A percentile compares a stretch with the other conserved stretches of the same genome.
Evolutionary conservation across 108 stramenopile genomes (phyloP).

Genomic region (Ochromonas danica): DNA sequence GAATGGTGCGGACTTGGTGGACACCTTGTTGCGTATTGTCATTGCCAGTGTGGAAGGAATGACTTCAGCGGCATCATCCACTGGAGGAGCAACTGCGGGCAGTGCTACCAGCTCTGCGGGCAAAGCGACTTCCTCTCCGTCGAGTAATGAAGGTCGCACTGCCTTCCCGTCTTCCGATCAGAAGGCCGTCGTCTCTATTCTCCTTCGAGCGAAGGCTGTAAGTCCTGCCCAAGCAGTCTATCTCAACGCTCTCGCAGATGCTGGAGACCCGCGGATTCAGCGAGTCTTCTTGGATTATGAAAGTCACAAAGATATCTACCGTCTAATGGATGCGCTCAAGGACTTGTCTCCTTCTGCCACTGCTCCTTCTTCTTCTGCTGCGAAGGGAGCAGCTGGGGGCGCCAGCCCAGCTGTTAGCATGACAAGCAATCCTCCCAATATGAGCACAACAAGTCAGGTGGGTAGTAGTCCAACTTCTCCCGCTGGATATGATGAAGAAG

Average conservation of each 20-base stretch:
- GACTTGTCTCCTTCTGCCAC: not conserved
- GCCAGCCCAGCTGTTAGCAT: too few species aligned
- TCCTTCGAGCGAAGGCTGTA: not conserved
- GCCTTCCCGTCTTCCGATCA: too few species aligned
- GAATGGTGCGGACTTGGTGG: constrained; percentile 6
- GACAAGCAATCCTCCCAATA: too few species aligned
- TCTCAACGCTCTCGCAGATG: not conserved
- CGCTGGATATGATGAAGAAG: not conserved
- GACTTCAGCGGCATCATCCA: not conserved
- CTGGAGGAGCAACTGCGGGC: not conserved
- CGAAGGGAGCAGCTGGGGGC: not conserved
- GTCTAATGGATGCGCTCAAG: constrained; percentile 9
- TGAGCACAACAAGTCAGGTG: too few species aligned
- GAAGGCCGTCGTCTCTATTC: not conserved
- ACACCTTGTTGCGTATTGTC: not conserved
- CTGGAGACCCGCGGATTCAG: not conserved
- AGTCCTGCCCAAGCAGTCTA: not conserved
- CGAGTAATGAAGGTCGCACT: not conserved
- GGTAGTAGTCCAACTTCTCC: too few species aligned
- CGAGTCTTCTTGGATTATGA: not conserved
- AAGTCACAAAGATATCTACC: not conserved
- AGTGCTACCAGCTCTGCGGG: not conserved
- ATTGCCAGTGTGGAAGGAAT: not conserved
- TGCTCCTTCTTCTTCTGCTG: not conserved
- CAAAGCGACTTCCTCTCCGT: not conserved